These are phyloP conservation scores for Fermentozyma sake DNA, from an alignment of 1,139 yeast genomes.

Conservation along the genomic window DNA sequence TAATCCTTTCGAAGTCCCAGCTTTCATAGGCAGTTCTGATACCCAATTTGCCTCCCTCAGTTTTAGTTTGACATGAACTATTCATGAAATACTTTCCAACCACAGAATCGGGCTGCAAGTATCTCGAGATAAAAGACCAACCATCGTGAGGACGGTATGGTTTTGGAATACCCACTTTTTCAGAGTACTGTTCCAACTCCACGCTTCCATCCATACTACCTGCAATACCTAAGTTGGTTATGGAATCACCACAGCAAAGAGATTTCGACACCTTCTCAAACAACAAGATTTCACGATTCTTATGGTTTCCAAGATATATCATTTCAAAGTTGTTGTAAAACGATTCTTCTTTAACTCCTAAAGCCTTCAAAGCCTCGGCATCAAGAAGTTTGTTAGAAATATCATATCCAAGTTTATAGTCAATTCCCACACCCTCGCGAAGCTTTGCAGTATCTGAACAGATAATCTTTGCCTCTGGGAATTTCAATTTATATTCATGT, in stretches of 20 bases:
- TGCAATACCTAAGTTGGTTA: constrained; percentile 42
- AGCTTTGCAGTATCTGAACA: constrained; percentile 3
- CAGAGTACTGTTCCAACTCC: constrained; percentile 30
- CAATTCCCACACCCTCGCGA: constrained; percentile 1
- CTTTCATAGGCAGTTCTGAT: constrained; percentile 29
- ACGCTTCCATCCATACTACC: constrained; percentile 10
- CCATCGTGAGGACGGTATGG: constrained; percentile 39
- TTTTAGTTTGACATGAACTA: constrained; percentile 8
- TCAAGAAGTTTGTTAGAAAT: constrained; percentile 6
- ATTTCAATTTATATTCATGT: constrained; percentile 1
- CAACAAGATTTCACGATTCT: constrained; percentile 52
- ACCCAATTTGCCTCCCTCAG: constrained; percentile 7
- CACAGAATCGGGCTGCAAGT: constrained; percentile 33
- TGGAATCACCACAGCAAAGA: constrained; percentile 52
- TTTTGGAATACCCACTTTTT: constrained; percentile 37
- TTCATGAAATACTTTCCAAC: constrained; percentile 24
- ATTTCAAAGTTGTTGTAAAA: constrained; percentile 45
- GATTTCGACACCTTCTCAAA: constrained; percentile 43
- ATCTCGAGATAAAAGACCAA: constrained; percentile 30
- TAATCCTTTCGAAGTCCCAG: constrained; percentile 48
- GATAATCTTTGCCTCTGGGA: constrained; percentile 7
- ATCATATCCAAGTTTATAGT: constrained; percentile 5
- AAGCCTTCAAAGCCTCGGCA: constrained; percentile 20
- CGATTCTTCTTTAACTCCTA: constrained; percentile 25
- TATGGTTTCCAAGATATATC: constrained; percentile 50